Conservation (phyloP, 1,139 yeast species). For the Chernovozyma aurita region DNA sequence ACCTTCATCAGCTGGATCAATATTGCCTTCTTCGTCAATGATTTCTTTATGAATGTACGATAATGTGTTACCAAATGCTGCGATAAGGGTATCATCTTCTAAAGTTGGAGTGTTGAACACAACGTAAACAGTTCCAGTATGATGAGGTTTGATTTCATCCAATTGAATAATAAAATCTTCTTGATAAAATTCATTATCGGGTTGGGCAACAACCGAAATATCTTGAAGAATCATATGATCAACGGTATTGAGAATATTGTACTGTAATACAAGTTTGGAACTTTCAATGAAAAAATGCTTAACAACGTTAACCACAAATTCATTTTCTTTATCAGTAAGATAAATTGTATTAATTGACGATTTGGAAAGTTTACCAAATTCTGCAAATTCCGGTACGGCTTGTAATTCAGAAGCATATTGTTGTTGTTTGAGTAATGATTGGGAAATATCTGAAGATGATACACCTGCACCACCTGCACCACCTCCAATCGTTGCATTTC, state of each 20-base stretch:
- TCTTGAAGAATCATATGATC: conserved; percentile 73
- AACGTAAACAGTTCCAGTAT: conserved; percentile 73
- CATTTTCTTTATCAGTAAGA: conserved; percentile 90
- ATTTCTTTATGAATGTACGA: conserved; percentile 78
- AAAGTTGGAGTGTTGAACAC: conserved; percentile 59
- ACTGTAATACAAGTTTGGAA: conserved; percentile 78
- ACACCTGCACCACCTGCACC: conserved; percentile 28
- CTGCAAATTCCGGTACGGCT: conserved; percentile 63
- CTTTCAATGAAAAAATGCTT: conserved; percentile 70
- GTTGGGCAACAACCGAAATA: conserved; percentile 68
- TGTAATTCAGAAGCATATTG: conserved; percentile 65
- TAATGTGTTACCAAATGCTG: conserved; percentile 64
- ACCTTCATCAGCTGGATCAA: conserved; percentile 72
- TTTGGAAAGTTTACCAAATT: conserved; percentile 72
- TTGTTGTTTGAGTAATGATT: conserved; percentile 43
- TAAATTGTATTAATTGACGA: conserved; percentile 57
- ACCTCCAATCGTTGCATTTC: conserved; percentile 14
- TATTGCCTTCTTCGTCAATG: conserved; percentile 68
- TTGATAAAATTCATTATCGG: conserved; percentile 53
- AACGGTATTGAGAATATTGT: conserved; percentile 79
- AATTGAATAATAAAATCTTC: conserved; percentile 78
- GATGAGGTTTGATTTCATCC: conserved; percentile 66
- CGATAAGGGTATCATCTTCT: conserved; percentile 39
- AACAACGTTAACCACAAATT: conserved; percentile 80
- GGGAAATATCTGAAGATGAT: conserved; percentile 9